Conservation (phyloP, 805 yeast species). For the Yarrowia deformans region DNA sequence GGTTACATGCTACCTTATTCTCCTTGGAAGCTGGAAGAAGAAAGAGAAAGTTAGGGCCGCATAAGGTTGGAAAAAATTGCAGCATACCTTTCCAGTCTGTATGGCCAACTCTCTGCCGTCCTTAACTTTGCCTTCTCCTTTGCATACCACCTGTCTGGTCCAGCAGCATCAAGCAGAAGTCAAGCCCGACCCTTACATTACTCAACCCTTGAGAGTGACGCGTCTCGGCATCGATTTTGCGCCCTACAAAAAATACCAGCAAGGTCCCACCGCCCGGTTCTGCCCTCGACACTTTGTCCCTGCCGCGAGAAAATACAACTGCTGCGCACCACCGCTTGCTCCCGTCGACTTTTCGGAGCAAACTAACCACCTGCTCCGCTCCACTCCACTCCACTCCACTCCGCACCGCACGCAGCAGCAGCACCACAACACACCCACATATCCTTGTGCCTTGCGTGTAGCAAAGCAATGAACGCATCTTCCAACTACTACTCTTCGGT, state of each 20-base stretch:
- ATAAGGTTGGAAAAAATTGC: conserved; percentile 39
- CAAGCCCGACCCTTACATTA: conserved; percentile 21
- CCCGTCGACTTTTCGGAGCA: conserved; percentile 8
- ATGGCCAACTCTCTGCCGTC: conserved; percentile 38
- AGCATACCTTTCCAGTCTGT: conserved; percentile 28
- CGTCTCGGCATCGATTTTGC: no score
- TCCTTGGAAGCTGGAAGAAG: conserved; percentile 37
- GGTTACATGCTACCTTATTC: conserved; percentile 34
- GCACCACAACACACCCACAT: no score
- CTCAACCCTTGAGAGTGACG: no score
- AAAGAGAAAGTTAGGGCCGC: conserved; percentile 5
- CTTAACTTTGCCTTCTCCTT: conserved; percentile 37
- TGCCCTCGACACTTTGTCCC: no score
- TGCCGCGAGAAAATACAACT: no score
- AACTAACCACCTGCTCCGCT: conserved; percentile 10
- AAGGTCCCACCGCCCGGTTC: no score
- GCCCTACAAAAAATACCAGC: no score
- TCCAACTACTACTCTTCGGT: conserved; percentile 34
- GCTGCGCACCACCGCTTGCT: background rate
- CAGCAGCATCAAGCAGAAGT: conserved; percentile 35
- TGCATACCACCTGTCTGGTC: conserved; percentile 36
- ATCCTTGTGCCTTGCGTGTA: conserved; percentile 3
- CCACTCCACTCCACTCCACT: no score
- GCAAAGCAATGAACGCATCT: conserved; percentile 34
- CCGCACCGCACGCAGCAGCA: no score